Conservation (phyloP, 352 stramenopile genomes). For the Pythium grandisporangium region DNA sequence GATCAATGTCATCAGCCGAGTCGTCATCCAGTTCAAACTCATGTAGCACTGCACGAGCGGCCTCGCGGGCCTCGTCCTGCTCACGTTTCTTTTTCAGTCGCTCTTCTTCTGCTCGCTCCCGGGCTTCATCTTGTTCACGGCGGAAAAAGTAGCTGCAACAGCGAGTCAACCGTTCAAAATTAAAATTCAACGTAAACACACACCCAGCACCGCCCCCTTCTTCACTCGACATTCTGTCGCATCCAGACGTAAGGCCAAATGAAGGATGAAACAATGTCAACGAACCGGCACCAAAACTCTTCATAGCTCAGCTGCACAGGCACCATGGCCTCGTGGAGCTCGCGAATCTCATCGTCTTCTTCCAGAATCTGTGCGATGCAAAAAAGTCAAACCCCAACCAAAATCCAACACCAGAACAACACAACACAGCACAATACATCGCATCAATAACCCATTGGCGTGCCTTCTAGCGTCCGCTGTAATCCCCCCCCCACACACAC, state of each 20-base stretch:
- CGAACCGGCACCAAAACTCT: slow-evolving; percentile 76
- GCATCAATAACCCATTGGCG: neutral
- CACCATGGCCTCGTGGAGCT: slow-evolving; percentile 62
- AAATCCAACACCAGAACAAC: no score
- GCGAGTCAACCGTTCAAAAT: no score
- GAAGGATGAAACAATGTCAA: no score
- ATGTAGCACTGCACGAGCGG: slow-evolving; percentile 9
- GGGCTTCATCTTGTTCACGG: slow-evolving; percentile 28
- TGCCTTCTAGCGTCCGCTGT: no score
- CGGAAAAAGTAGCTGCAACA: slow-evolving; percentile 71
- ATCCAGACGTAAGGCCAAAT: neutral
- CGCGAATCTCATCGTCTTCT: slow-evolving; percentile 34
- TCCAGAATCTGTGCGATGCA: slow-evolving; percentile 23
- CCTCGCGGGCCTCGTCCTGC: slow-evolving; percentile 14
- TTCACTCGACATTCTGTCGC: neutral
- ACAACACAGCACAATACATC: neutral
- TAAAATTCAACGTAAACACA: no score
- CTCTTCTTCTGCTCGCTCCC: slow-evolving; percentile 21
- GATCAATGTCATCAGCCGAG: no score
- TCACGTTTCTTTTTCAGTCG: slow-evolving; percentile 23
- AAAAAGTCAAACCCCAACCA: neutral
- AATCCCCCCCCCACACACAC: neutral
- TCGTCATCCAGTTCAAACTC: slow-evolving; percentile 29
- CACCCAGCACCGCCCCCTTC: neutral
- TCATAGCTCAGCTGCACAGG: slow-evolving; percentile 67